Evolutionary conservation across 1,284 basidiomycete species (phyloP).

Genomic region (Cutaneotrichosporon curvatum): DNA sequence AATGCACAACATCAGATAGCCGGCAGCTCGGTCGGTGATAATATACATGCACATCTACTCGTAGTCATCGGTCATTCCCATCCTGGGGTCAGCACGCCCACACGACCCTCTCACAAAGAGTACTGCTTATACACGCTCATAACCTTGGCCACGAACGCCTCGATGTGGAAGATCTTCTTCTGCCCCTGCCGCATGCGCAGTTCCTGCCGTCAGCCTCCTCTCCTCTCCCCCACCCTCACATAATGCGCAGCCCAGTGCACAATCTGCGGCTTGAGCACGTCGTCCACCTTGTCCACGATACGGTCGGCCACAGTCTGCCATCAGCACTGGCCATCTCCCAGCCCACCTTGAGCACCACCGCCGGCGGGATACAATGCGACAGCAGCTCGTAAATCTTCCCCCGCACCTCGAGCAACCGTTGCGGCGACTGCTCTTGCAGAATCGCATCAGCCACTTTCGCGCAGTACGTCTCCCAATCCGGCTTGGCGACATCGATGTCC

Average conservation of each 20-base stretch:
- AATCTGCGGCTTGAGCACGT: constrained; percentile 76
- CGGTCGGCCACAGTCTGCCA: constrained; percentile 78
- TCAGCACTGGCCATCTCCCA: neutral
- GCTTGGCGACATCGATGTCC: constrained; percentile 77
- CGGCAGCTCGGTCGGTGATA: no score
- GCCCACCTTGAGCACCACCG: constrained; percentile 74
- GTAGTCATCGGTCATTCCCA: constrained; percentile 18
- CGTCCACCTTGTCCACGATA: constrained; percentile 79
- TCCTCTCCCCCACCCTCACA: constrained; percentile 50
- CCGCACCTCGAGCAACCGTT: constrained; percentile 82
- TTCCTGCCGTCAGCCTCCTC: constrained; percentile 55
- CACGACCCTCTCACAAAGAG: constrained; percentile 22
- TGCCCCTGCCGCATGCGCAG: constrained; percentile 78
- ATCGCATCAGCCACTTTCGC: constrained; percentile 89
- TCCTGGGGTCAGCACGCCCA: constrained; percentile 5
- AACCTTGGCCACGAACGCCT: constrained; percentile 57
- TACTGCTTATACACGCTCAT: constrained; percentile 43
- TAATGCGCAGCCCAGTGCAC: constrained; percentile 97
- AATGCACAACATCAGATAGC: no score
- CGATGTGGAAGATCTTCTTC: constrained; percentile 93
- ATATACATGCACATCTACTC: constrained; percentile 3
- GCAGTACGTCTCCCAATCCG: constrained; percentile 99
- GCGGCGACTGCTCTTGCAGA: constrained; percentile 85
- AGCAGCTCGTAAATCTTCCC: constrained; percentile 91
- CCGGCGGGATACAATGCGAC: constrained; percentile 96